Conservation (phyloP, 2,329 filamentous ascomycete genomes). For the Aspergillus ibericus region DNA sequence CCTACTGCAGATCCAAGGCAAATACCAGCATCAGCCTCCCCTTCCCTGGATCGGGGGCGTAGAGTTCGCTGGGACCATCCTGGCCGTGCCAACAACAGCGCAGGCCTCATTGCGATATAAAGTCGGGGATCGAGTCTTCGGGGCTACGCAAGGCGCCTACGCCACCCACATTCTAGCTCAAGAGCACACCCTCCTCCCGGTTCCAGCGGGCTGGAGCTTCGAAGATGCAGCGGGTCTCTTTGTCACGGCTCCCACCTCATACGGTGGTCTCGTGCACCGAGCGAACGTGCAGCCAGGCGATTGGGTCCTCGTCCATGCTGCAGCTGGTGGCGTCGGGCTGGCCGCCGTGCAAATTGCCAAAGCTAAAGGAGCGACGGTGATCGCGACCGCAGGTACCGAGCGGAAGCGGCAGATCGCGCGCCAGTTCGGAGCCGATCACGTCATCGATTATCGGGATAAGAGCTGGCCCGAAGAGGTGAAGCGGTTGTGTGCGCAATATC, state of each 20-base stretch:
- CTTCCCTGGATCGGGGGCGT: constrained; percentile 85
- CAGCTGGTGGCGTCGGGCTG: constrained; percentile 86
- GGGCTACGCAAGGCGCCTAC: constrained; percentile 81
- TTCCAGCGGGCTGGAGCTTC: constrained; percentile 80
- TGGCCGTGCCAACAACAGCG: constrained; percentile 61
- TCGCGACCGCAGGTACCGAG: constrained; percentile 81
- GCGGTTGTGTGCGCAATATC: constrained; percentile 55
- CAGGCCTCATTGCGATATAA: constrained; percentile 62
- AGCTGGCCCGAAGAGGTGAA: constrained; percentile 69
- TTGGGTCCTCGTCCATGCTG: constrained; percentile 86
- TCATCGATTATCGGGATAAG: constrained; percentile 75
- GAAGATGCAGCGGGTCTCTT: constrained; percentile 84
- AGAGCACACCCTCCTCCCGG: constrained; percentile 68
- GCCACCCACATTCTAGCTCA: constrained; percentile 69
- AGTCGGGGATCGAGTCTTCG: constrained; percentile 81
- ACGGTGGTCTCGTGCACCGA: constrained; percentile 76
- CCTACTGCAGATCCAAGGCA: constrained; percentile 88
- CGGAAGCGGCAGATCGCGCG: constrained; percentile 78
- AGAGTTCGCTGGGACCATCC: constrained; percentile 80
- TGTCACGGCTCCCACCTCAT: constrained; percentile 87
- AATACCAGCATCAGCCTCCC: constrained; percentile 89
- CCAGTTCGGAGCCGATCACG: constrained; percentile 80
- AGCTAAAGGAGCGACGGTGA: constrained; percentile 85
- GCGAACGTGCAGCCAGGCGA: constrained; percentile 78
- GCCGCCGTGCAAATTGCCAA: constrained; percentile 94